Evolutionary conservation across 2,329 filamentous ascomycete genomes (phyloP).

Genomic region (Botryosphaeria agaves): DNA sequence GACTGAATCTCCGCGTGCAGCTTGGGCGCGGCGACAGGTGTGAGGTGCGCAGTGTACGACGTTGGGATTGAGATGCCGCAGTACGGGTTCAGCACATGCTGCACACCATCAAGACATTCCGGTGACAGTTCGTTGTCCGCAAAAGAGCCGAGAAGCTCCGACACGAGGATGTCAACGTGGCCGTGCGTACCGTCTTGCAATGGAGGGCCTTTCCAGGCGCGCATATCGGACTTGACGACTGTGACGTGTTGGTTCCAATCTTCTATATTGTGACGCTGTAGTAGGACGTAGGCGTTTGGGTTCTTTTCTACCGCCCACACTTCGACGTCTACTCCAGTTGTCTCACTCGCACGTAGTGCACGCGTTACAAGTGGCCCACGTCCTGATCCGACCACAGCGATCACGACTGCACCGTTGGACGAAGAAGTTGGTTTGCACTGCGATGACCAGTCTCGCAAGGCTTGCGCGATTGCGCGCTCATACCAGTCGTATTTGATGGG

Average conservation of each 20-base stretch:
- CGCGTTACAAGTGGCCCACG: constrained; percentile 83
- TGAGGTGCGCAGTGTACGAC: constrained; percentile 84
- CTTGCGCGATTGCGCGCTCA: constrained; percentile 65
- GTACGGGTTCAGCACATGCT: constrained; percentile 63
- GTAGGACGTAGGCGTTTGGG: constrained; percentile 86
- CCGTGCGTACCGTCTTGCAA: constrained; percentile 34
- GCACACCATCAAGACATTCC: constrained; percentile 90
- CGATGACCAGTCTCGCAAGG: constrained; percentile 61
- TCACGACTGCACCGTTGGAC: constrained; percentile 52
- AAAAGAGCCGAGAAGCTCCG: constrained; percentile 87
- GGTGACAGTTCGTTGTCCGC: constrained; percentile 94
- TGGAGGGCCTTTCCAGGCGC: constrained; percentile 76
- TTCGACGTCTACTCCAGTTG: constrained; percentile 60
- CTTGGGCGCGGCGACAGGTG: constrained; percentile 78
- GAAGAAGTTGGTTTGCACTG: constrained; percentile 55
- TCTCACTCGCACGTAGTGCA: constrained; percentile 62
- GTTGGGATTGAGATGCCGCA: constrained; percentile 87
- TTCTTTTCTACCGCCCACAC: constrained; percentile 97
- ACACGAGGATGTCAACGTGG: constrained; percentile 82
- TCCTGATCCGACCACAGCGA: constrained; percentile 86
- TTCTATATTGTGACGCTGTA: constrained; percentile 68
- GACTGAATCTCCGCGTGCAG: constrained; percentile 64
- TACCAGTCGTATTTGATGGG: constrained; percentile 97
- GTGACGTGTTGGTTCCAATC: constrained; percentile 67
- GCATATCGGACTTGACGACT: constrained; percentile 93